Base-by-base conservation (phyloP, 1,139 yeast genomes). In the Nakaseomyces bracarensis region DNA sequence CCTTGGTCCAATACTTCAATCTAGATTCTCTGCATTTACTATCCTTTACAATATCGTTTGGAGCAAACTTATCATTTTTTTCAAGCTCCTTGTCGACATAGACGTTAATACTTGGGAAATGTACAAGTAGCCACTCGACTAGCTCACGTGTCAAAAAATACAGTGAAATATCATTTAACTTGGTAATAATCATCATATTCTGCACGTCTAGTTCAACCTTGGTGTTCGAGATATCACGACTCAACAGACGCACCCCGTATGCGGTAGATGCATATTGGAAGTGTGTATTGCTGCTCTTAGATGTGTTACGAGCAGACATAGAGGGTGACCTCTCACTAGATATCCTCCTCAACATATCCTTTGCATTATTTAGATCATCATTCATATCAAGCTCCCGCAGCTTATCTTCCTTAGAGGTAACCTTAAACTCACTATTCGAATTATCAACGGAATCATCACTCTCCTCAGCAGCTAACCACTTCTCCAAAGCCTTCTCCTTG, bases 201-300 rank as follows among this genome's bases (percentile, higher is more conserved):
- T 72, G 71, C 8, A 82, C 80, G 44, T 82, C 79, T 22, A 85
- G 63, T 50, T 79, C 80, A 30, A 85, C 80, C 3, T 84, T 79
- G 4, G 94, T 87, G 51, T 77, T 75, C 38, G 82, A 74, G 34
- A 85, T 67, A 58, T 82, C 83, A 50, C 80, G 79, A 16, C 91
- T 86, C 47, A 85, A 68, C 68, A 82, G 74, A 38, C 95, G 70
- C 1, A 85, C 94, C 2, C 91, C 93, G 52, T 85, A 83, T 3
- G 94, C 95, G 2, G 95, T 83, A 54, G 85, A 83, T 3, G 91
- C 85, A 52, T 80, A 65, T 54, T 81, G 82, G 7, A 83, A 77
- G 60, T 82, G 91, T 1, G 85, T 77, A 46, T 72, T 72, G 18
- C 48, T 46, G 9, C 43, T 39, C 39, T 40, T 18, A 29, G 41